phyloP scores from a whole-genome alignment of 305 asterid genomes.

The Fraxinus ornus region DNA sequence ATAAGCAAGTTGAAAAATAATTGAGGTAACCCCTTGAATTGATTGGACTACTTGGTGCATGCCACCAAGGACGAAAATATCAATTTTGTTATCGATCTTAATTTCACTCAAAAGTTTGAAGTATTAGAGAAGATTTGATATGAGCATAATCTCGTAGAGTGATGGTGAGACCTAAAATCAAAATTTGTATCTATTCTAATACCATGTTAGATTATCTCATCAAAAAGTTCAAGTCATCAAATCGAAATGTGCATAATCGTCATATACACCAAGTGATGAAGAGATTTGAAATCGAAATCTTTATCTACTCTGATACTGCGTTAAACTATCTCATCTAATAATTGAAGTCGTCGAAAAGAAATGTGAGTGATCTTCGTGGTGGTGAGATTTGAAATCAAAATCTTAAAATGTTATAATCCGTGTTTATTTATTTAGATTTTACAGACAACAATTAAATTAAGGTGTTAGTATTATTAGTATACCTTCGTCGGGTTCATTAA shows the following conservation, averaged over 20 bases:
- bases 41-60: background rate
- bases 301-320: background rate
- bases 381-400: background rate
- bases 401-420: background rate
- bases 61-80: background rate
- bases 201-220: background rate
- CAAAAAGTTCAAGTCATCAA: too few species aligned
- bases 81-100: too few species aligned
- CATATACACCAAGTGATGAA: background rate
- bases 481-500: background rate
- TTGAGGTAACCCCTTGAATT: background rate
- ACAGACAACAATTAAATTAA: background rate
- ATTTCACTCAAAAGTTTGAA: too few species aligned
- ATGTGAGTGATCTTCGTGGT: background rate
- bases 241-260: background rate
- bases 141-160: background rate
- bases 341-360: background rate
- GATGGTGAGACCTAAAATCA: background rate
- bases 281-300: background rate
- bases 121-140: too few species aligned
- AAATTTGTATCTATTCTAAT: too few species aligned
- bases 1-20: too few species aligned
- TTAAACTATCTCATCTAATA: background rate
- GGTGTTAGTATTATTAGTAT: background rate
- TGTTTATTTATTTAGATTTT: background rate